phyloP scores from a whole-genome alignment of 2,329 filamentous ascomycete species.

The Acarospora socialis region DNA sequence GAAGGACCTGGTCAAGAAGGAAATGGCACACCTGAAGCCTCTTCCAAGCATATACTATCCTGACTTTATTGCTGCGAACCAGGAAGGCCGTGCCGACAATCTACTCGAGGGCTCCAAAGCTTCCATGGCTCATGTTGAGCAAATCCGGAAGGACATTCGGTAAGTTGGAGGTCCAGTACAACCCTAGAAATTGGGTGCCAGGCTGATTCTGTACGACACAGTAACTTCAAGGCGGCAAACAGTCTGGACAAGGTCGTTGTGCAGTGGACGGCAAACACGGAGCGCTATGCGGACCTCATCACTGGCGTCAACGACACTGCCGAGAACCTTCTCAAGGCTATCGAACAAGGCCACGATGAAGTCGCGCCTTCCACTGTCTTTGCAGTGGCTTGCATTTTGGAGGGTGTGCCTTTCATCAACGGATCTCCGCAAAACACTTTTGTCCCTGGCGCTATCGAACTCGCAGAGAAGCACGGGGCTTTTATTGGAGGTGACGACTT shows the following conservation, averaged over 20 bases:
- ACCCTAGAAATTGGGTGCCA: slow-evolving; percentile 3
- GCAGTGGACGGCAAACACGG: slow-evolving; percentile 97
- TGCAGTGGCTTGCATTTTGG: slow-evolving; percentile 84
- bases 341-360: slow-evolving; percentile 75
- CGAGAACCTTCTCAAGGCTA: slow-evolving; percentile 78
- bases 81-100: slow-evolving; percentile 92
- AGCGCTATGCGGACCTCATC: slow-evolving; percentile 83
- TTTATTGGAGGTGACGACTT: slow-evolving; percentile 98
- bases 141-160: slow-evolving; percentile 85
- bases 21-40: slow-evolving; percentile 78
- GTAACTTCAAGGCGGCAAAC: slow-evolving; percentile 79
- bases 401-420: slow-evolving; percentile 91
- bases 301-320: slow-evolving; percentile 90
- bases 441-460: slow-evolving; percentile 77
- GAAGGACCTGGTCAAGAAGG: slow-evolving; percentile 79
- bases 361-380: slow-evolving; percentile 94
- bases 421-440: slow-evolving; percentile 99
- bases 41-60: slow-evolving; percentile 96
- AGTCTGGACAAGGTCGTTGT: slow-evolving; percentile 88
- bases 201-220: slow-evolving; percentile 20
- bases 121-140: slow-evolving; percentile 74
- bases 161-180: slow-evolving; percentile 33
- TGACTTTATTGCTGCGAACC: slow-evolving; percentile 97
- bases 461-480: slow-evolving; percentile 72
- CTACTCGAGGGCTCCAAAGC: slow-evolving; percentile 71